A percentile compares a stretch with the other conserved stretches of the same genome.
Conservation (phyloP, 169 alveolate genomes). For the Eimeria necatrix region DNA sequence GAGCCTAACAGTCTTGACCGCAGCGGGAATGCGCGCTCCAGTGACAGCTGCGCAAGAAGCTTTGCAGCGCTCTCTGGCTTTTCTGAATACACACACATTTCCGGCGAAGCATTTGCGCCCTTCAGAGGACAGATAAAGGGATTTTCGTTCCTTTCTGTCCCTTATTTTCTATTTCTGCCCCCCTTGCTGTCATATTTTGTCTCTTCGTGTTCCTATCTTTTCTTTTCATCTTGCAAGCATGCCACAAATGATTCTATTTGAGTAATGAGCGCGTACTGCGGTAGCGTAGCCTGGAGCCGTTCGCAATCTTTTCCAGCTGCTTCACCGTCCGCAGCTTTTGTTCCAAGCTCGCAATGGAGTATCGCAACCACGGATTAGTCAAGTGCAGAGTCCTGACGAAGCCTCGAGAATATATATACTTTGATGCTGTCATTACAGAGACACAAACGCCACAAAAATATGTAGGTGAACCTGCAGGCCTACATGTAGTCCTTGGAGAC, state of each 20-base stretch:
- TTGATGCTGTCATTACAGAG: conserved; percentile 22
- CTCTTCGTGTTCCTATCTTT: too few relatives aligned
- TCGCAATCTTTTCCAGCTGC: conserved; percentile 58
- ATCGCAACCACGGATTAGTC: conserved; percentile 57
- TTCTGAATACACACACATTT: background rate
- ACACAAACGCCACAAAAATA: background rate
- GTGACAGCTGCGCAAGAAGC: background rate
- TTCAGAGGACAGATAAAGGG: too few relatives aligned
- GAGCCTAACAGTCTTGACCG: background rate
- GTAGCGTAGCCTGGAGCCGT: background rate
- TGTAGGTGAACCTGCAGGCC: too few relatives aligned
- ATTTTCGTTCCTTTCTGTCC: too few relatives aligned
- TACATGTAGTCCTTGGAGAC: background rate
- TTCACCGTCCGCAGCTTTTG: conserved; percentile 12
- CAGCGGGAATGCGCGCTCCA: background rate
- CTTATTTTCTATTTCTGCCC: too few relatives aligned
- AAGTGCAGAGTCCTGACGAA: conserved; percentile 16
- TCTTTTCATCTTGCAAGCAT: too few relatives aligned
- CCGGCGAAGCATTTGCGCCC: too few relatives aligned
- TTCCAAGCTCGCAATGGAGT: conserved; percentile 12
- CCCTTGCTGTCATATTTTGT: too few relatives aligned
- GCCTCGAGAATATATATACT: conserved; percentile 63
- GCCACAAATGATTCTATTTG: too few relatives aligned
- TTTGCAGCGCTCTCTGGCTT: conserved; percentile 40
- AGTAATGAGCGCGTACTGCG: conserved; percentile 5